Conservation (phyloP, 176 grass and related monocot species). For the Oryza nivara region DNA sequence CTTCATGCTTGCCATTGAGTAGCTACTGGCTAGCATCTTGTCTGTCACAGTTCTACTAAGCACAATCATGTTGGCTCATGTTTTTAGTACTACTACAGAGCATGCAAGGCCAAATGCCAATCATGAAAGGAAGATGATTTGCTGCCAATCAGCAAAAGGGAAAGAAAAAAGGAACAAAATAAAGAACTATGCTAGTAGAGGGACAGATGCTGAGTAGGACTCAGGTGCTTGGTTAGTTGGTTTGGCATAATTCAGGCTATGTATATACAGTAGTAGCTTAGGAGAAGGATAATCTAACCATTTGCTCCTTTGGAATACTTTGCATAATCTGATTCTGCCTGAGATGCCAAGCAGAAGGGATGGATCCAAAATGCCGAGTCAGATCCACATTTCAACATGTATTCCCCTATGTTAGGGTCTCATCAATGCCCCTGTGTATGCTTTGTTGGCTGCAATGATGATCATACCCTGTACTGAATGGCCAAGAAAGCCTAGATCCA, state of each 20-base stretch:
- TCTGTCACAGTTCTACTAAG: slow-evolving; percentile 16
- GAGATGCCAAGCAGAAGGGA: slow-evolving; percentile 14
- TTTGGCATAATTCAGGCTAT: slow-evolving; percentile 26
- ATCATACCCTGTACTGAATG: slow-evolving; percentile 16
- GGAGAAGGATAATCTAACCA: slow-evolving; percentile 10
- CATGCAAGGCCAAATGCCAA: slow-evolving; percentile 29
- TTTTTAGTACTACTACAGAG: background rate
- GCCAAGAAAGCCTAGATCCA: slow-evolving; percentile 21
- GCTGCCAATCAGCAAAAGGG: slow-evolving; percentile 32
- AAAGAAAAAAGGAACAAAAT: too few species aligned
- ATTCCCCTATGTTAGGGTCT: background rate
- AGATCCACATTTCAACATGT: background rate
- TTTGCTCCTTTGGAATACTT: slow-evolving; percentile 1
- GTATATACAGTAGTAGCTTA: background rate
- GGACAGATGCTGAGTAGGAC: slow-evolving; percentile 33
- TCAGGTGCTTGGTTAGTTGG: slow-evolving; percentile 9
- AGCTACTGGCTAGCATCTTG: slow-evolving; percentile 13
- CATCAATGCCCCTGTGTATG: background rate
- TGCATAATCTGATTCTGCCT: slow-evolving; percentile 42
- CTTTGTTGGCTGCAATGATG: slow-evolving; percentile 28
- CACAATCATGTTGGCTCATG: slow-evolving; percentile 27
- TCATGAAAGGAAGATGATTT: slow-evolving; percentile 37
- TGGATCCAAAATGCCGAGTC: slow-evolving; percentile 25
- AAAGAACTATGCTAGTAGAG: background rate
- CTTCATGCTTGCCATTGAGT: slow-evolving; percentile 25